These are phyloP conservation scores for Saccharomyces hybrid DNA, from an alignment of 1,139 yeast genomes.

Conservation along the genomic window DNA sequence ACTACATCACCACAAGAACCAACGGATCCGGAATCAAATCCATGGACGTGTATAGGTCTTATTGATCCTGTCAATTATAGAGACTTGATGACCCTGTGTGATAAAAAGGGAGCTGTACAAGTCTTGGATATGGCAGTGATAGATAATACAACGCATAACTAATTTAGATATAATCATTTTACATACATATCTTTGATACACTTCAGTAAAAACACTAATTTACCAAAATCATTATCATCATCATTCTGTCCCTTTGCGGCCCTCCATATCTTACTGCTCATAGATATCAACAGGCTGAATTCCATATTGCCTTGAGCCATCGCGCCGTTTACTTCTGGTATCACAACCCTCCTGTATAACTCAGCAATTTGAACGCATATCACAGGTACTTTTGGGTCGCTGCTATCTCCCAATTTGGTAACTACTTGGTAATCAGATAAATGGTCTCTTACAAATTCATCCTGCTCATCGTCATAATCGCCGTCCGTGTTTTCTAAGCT, in stretches of 20 bases:
- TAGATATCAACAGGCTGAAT: slow-evolving; percentile 32
- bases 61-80: slow-evolving; percentile 88
- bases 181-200: slow-evolving; percentile 17
- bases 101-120: slow-evolving; percentile 60
- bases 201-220: slow-evolving; percentile 20
- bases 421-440: slow-evolving; percentile 25
- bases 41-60: slow-evolving; percentile 59
- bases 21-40: slow-evolving; percentile 33
- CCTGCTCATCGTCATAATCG: slow-evolving; percentile 14
- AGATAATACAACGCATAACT: slow-evolving; percentile 40
- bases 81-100: slow-evolving; percentile 49
- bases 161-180: slow-evolving; percentile 1
- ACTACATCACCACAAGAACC: slow-evolving; percentile 38
- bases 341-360: slow-evolving; percentile 21
- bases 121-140: slow-evolving; percentile 87
- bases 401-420: slow-evolving; percentile 27
- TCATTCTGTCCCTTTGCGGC: slow-evolving; percentile 2
- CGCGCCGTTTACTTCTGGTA: slow-evolving; percentile 9
- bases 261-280: slow-evolving; percentile 37
- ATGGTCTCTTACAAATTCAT: slow-evolving; percentile 16
- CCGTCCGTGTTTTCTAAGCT: not conserved
- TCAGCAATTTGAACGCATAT: slow-evolving; percentile 26
- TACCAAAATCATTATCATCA: slow-evolving; percentile 17
- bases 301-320: not conserved
- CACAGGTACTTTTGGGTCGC: slow-evolving; percentile 27